These are phyloP conservation scores for Rhynchospora pubera DNA, from an alignment of 176 grass and related monocot species.

Conservation along the genomic window DNA sequence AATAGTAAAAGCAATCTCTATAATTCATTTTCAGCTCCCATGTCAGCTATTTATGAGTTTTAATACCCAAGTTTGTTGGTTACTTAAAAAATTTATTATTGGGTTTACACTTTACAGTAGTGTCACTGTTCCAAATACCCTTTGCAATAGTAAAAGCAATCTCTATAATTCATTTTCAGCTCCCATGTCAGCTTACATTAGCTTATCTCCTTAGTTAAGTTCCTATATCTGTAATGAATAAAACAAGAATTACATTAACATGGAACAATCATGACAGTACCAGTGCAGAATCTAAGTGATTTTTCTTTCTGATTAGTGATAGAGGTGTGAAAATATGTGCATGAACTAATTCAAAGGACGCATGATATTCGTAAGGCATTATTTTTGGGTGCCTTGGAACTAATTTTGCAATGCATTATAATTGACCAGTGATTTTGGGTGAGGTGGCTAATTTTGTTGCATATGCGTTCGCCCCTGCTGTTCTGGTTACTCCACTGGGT, in stretches of 20 bases:
- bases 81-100: too few species aligned
- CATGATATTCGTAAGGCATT: neutral
- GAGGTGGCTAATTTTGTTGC: slow-evolving; percentile 93
- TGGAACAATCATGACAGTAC: neutral
- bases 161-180: neutral
- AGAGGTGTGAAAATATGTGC: neutral
- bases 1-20: too few species aligned
- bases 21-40: too few species aligned
- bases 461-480: slow-evolving; percentile 83
- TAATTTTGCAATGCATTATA: neutral
- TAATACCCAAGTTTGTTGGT: too few species aligned
- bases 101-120: too few species aligned
- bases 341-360: neutral
- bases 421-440: slow-evolving; percentile 73
- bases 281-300: neutral
- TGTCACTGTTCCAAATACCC: neutral
- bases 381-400: neutral
- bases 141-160: neutral
- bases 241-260: neutral
- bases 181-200: neutral
- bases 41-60: too few species aligned
- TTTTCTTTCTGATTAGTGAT: neutral
- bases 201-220: neutral
- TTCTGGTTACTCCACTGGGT: slow-evolving; percentile 91
- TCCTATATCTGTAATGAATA: neutral